phyloP scores from a whole-genome alignment of 306 rosid genomes.

The Prunus campanulata region DNA sequence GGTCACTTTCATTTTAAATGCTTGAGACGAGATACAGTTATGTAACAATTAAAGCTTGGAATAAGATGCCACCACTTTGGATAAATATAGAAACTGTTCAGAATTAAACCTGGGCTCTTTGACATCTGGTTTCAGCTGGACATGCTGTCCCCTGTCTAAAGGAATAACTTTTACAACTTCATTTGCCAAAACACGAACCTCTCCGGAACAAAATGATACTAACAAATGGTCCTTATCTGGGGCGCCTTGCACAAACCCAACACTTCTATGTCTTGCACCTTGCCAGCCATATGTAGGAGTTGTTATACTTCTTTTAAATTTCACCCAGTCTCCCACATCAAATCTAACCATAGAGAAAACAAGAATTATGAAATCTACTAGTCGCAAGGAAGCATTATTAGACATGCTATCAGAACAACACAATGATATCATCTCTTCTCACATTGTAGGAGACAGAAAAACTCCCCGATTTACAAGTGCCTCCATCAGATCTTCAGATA shows the following conservation, averaged over 20 bases:
- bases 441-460: conserved; percentile 78
- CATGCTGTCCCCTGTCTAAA: conserved; percentile 94
- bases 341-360: conserved; percentile 45
- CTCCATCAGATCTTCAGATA: conserved; percentile 95
- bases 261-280: conserved; percentile 73
- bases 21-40: neutral
- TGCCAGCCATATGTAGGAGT: conserved; percentile 93
- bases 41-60: too few relatives aligned
- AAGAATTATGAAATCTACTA: neutral
- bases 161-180: conserved; percentile 96
- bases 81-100: neutral
- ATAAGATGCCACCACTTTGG: neutral
- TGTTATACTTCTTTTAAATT: conserved; percentile 71
- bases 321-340: conserved; percentile 93
- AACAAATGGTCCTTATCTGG: conserved; percentile 70
- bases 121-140: conserved; percentile 79
- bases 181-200: conserved; percentile 67
- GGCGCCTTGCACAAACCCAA: conserved; percentile 91
- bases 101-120: conserved; percentile 81
- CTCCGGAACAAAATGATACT: conserved; percentile 95
- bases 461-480: conserved; percentile 72
- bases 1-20: neutral
- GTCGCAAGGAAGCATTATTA: neutral
- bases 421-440: conserved; percentile 29
- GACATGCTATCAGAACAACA: conserved; percentile 14